Percentiles rank a stretch among this genome's conserved stretches.
phyloP scores from a whole-genome alignment of 257 asterid genomes.

The Osmanthus fragrans region DNA sequence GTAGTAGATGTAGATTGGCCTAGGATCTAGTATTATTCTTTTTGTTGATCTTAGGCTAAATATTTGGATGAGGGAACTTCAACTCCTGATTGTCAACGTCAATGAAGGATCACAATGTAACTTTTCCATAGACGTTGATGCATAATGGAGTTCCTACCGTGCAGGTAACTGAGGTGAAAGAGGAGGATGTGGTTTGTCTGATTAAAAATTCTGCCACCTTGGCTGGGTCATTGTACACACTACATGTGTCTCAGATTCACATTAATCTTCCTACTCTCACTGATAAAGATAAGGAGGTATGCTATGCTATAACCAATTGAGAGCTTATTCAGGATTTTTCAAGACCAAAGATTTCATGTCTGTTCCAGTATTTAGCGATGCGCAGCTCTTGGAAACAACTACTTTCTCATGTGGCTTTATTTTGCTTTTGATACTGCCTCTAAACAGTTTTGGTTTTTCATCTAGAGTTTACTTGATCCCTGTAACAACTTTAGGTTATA shows the following conservation, averaged over 20 bases:
- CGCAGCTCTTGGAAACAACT: background rate
- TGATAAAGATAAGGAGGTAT: constrained; percentile 84
- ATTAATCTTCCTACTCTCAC: constrained; percentile 88
- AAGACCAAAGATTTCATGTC: background rate
- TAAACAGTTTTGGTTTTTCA: background rate
- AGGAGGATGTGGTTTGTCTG: constrained; percentile 74
- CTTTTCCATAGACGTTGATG: constrained; percentile 1
- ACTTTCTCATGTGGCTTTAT: background rate
- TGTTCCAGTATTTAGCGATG: background rate
- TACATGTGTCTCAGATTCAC: constrained; percentile 72
- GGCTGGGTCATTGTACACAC: constrained; percentile 80
- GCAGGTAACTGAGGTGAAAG: constrained; percentile 79
- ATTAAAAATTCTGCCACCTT: constrained; percentile 82
- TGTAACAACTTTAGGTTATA: constrained; percentile 54
- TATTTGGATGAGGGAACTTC: constrained; percentile 1
- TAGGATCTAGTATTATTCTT: background rate
- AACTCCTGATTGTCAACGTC: background rate
- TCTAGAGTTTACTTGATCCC: constrained; percentile 10
- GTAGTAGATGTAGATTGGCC: background rate
- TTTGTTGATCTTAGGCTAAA: constrained; percentile 5
- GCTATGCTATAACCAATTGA: background rate
- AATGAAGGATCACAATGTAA: constrained; percentile 3
- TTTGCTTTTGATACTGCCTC: background rate
- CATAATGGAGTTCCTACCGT: constrained; percentile 11
- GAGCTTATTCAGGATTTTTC: background rate